These are phyloP conservation scores for Pisolithus tinctorius DNA, from an alignment of 768 basidiomycete genomes.

Conservation along the genomic window DNA sequence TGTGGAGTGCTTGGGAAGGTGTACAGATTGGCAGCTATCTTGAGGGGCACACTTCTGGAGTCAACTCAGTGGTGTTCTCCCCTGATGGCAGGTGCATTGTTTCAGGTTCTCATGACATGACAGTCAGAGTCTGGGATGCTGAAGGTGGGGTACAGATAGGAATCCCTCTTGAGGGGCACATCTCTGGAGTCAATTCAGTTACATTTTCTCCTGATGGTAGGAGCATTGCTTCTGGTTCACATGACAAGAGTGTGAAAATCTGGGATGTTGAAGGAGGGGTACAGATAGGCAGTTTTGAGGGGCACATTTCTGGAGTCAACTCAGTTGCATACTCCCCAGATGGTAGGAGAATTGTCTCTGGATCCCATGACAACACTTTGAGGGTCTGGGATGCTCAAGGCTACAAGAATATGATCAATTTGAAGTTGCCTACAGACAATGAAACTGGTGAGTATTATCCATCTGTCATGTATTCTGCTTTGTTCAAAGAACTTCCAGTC, in stretches of 20 bases:
- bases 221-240: not conserved
- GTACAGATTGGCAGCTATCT: not conserved
- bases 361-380: not conserved
- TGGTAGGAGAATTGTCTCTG: not conserved
- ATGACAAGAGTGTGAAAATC: no score
- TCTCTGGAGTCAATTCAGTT: not conserved
- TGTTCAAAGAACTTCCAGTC: no score
- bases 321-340: not conserved
- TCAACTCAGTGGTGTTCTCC: conserved; percentile 1
- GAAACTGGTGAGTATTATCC: no score
- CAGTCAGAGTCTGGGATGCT: conserved; percentile 11
- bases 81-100: conserved; percentile 8
- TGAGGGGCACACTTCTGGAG: no score
- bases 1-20: conserved; percentile 4
- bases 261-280: not conserved
- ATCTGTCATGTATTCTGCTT: no score
- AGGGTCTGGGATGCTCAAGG: no score
- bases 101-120: conserved; percentile 3
- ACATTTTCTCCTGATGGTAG: conserved; percentile 1
- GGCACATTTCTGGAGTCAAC: conserved; percentile 3
- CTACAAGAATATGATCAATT: not conserved
- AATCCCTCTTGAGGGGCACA: not conserved
- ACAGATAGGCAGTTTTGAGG: conserved; percentile 2
- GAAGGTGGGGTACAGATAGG: not conserved
- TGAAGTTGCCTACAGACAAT: not conserved